Evolutionary conservation across 805 yeast species (phyloP), one percentile per base, ranked within the genome.

Genomic region (Maudiozyma barnettii): DNA sequence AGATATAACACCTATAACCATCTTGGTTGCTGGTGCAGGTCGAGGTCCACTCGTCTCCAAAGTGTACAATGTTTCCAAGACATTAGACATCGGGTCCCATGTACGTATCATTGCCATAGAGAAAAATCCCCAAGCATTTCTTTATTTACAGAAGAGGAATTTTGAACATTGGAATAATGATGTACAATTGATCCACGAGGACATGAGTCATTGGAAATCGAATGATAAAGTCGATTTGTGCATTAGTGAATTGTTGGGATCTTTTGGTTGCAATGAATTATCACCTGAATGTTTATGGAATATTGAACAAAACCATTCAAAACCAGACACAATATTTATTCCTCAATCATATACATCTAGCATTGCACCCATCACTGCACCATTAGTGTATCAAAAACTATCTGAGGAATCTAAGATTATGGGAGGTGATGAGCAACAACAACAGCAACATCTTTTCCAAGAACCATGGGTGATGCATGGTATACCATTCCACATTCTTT

Each of bases 231-330:
- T 74, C 47, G 75, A 84, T 57, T 57, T 90, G 39, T 74, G 89
- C 8, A 73, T 91, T 1, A 83, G 95, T 40, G 97, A 90, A 61
- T 67, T 91, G 7, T 64, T 90, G 23, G 97, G 97, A 5, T 85
- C 95, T 14, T 84, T 91, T 67, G 97, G 95, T 4, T 91, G 95
- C 62, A 91, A 90, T 63, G 97, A 90, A 60, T 70, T 87, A 16
- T 75, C 86, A 8, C 97, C 98, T 0, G 98, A 90, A 61, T 81
- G 93, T 49, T 62, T 87, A 2, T 69, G 68, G 41, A 66, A 73
- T 1, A 56, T 72, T 16, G 74, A 75, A 45, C 52, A 57, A 43
- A 54, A 77, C 63, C 54, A 75, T 63, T 45, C 65, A 20, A 63
- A 61, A 7, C 49, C 54, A 10, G 48, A 61, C 33, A 83, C 86